Evolutionary conservation across 371 early-diverging fungal genomes (phyloP).

Genomic region (Parasitella parasitica): DNA sequence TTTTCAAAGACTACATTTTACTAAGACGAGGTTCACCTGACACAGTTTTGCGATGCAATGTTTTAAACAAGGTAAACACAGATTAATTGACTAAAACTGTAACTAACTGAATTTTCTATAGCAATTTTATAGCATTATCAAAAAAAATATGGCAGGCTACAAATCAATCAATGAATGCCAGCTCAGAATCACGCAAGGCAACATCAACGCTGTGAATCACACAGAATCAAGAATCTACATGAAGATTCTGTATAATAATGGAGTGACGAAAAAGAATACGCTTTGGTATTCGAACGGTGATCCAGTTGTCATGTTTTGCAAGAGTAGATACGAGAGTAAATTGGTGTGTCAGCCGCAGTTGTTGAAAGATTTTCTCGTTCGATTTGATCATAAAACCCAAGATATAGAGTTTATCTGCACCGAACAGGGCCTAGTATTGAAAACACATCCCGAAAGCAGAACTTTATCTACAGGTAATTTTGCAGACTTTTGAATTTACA

Average conservation of each 20-base stretch:
- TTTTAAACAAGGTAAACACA: conserved; percentile 4
- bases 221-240: neutral
- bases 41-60: neutral
- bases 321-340: neutral
- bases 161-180: neutral
- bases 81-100: too few species aligned
- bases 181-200: neutral
- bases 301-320: conserved; percentile 1
- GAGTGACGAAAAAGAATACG: conserved; percentile 12
- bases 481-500: neutral
- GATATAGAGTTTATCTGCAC: conserved; percentile 7
- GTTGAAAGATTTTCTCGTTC: neutral
- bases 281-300: conserved; percentile 12
- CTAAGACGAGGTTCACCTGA: neutral
- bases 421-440: neutral
- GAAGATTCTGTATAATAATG: conserved; percentile 5
- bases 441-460: neutral
- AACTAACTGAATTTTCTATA: neutral
- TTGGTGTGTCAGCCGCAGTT: neutral
- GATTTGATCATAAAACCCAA: neutral
- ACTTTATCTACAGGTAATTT: neutral
- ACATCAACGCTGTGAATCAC: neutral
- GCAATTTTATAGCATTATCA: conserved; percentile 12
- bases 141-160: neutral
- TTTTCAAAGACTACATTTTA: conserved; percentile 16